Evolutionary conservation across 2,329 filamentous ascomycete genomes (phyloP).

Genomic region (Sclerotinia trifoliorum): DNA sequence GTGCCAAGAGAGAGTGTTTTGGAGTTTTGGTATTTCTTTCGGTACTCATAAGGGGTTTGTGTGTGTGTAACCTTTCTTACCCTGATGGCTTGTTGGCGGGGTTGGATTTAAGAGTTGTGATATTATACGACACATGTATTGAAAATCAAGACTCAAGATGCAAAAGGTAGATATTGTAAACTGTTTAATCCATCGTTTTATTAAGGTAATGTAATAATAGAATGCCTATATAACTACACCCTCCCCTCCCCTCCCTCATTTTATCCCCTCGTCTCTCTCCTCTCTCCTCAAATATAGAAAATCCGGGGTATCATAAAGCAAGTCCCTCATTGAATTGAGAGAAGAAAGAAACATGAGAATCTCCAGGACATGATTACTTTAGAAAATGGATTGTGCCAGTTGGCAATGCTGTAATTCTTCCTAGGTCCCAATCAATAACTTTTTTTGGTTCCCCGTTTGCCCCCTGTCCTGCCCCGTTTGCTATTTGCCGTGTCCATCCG

Average conservation of each 20-base stretch:
- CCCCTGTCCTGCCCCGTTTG: background rate
- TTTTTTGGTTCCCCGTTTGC: background rate
- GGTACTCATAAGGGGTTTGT: no score
- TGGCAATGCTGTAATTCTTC: background rate
- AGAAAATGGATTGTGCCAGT: background rate
- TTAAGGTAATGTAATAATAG: background rate
- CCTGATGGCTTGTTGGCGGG: no score
- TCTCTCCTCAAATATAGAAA: background rate
- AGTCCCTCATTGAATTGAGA: background rate
- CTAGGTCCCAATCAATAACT: background rate
- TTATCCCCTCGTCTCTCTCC: background rate
- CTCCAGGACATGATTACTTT: background rate
- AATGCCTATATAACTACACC: no score
- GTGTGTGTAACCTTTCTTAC: no score
- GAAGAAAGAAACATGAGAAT: background rate
- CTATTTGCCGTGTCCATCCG: background rate
- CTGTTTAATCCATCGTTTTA: background rate
- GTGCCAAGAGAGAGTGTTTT: no score
- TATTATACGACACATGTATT: no score
- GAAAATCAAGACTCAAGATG: background rate
- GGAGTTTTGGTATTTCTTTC: no score
- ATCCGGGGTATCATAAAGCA: constrained; percentile 3
- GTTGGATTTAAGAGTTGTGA: no score
- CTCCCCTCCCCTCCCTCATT: background rate
- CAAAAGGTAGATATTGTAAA: background rate